phyloP scores from a whole-genome alignment of 2,329 filamentous ascomycete genomes.

The Colletotrichum tanaceti region DNA sequence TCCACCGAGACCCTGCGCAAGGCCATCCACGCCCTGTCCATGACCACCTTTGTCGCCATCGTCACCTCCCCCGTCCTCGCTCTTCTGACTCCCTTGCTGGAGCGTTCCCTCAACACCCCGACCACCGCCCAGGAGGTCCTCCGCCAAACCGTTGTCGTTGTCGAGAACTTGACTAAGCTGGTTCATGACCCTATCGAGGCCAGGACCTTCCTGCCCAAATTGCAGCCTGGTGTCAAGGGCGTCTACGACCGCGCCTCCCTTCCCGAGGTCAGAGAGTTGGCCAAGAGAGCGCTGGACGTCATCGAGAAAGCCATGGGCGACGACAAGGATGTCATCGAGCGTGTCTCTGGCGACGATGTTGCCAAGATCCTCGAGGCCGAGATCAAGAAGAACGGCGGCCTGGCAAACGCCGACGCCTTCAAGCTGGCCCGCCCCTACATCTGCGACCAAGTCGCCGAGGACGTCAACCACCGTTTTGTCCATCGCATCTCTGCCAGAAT shows the following conservation, averaged over 20 bases:
- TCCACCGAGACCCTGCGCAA: slow-evolving; percentile 90
- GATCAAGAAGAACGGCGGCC: slow-evolving; percentile 75
- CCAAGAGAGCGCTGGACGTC: slow-evolving; percentile 81
- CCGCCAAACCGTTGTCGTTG: slow-evolving; percentile 94
- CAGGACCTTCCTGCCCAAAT: slow-evolving; percentile 91
- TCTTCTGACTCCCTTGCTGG: slow-evolving; percentile 91
- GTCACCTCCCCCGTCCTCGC: slow-evolving; percentile 96
- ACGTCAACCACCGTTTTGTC: slow-evolving; percentile 85
- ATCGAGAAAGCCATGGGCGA: slow-evolving; percentile 94
- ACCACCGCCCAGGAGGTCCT: slow-evolving; percentile 93
- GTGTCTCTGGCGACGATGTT: slow-evolving; percentile 78
- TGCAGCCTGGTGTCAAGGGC: slow-evolving; percentile 91
- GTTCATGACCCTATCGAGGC: slow-evolving; percentile 97
- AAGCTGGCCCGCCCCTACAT: slow-evolving; percentile 79
- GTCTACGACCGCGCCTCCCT: slow-evolving; percentile 90
- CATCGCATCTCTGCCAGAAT: slow-evolving; percentile 77
- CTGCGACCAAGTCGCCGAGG: slow-evolving; percentile 85
- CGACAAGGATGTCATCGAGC: slow-evolving; percentile 73
- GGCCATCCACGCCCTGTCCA: slow-evolving; percentile 94
- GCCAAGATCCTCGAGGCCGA: slow-evolving; percentile 79
- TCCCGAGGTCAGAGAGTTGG: slow-evolving; percentile 93
- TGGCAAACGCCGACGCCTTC: slow-evolving; percentile 74
- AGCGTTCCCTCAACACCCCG: slow-evolving; percentile 92
- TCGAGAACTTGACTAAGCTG: slow-evolving; percentile 97
- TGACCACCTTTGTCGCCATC: slow-evolving; percentile 97